Conservation (phyloP, 1,139 yeast genomes). For the Geotrichum macrosporum region DNA sequence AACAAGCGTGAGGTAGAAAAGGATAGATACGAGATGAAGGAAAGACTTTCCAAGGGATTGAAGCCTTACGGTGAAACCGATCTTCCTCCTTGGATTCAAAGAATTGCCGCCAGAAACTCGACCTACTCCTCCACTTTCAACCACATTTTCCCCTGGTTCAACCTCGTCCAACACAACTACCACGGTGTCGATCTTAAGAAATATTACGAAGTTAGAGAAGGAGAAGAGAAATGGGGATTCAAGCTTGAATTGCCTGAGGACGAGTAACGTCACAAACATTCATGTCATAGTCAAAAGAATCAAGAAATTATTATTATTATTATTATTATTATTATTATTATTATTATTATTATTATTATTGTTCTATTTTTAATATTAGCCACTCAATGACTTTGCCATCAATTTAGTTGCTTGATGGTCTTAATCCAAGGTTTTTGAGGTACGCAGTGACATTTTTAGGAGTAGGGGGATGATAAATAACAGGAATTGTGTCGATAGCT, state of each 20-base stretch:
- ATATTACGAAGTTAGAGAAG: constrained; percentile 61
- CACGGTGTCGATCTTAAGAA: constrained; percentile 73
- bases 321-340: too few relatives aligned
- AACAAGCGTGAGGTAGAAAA: constrained; percentile 65
- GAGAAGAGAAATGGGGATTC: constrained; percentile 43
- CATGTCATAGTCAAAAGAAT: not conserved
- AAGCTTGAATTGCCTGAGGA: constrained; percentile 31
- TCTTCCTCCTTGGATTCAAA: constrained; percentile 68
- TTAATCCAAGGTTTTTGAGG: constrained; percentile 1
- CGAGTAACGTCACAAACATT: not conserved
- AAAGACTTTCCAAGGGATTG: constrained; percentile 59
- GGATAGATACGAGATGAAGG: constrained; percentile 72
- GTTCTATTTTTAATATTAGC: too few relatives aligned
- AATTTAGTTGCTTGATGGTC: too few relatives aligned
- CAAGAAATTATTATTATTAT: too few relatives aligned
- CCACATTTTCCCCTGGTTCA: constrained; percentile 77
- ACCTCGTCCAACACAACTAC: constrained; percentile 73
- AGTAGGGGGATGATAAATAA: constrained; percentile 5
- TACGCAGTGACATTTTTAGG: constrained; percentile 7
- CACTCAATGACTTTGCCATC: too few relatives aligned
- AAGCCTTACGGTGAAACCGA: constrained; percentile 57
- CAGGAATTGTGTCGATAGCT: not conserved
- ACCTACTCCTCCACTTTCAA: constrained; percentile 62
- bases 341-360: too few relatives aligned
- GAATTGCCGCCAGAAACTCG: constrained; percentile 74